Evolutionary conservation across 345 rosid genomes (phyloP).

Genomic region (Camelina neglecta): DNA sequence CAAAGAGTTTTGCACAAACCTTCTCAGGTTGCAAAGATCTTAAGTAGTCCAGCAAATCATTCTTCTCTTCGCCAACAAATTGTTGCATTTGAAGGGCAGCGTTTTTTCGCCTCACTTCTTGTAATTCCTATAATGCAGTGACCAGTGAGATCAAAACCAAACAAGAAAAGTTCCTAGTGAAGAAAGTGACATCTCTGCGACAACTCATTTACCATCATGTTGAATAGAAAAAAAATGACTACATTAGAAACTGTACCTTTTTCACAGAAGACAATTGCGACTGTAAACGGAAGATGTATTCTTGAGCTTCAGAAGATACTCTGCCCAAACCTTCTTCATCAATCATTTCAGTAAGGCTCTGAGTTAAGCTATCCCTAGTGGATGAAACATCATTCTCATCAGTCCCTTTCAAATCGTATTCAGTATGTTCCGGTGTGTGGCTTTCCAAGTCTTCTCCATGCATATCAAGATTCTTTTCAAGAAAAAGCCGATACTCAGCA

Average conservation of each 20-base stretch:
- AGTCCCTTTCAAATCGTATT: slow-evolving; percentile 49
- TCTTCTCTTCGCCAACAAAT: slow-evolving; percentile 98
- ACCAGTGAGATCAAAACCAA: slow-evolving; percentile 27
- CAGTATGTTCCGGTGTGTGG: slow-evolving; percentile 46
- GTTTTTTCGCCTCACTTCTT: slow-evolving; percentile 79
- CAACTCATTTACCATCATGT: background rate
- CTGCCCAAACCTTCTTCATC: slow-evolving; percentile 62
- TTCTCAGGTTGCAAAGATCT: slow-evolving; percentile 95
- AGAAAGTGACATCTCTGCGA: background rate
- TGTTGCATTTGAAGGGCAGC: slow-evolving; percentile 99
- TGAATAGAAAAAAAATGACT: background rate
- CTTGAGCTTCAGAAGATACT: slow-evolving; percentile 72
- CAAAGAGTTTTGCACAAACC: slow-evolving; percentile 47
- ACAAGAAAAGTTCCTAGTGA: background rate
- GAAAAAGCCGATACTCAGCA: slow-evolving; percentile 94
- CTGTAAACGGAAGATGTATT: slow-evolving; percentile 72
- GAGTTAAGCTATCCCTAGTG: slow-evolving; percentile 41
- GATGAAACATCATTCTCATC: slow-evolving; percentile 49
- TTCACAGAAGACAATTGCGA: slow-evolving; percentile 71
- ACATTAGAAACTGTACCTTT: slow-evolving; percentile 56
- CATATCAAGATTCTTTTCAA: slow-evolving; percentile 75
- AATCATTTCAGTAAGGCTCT: slow-evolving; percentile 46
- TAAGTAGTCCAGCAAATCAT: slow-evolving; percentile 91
- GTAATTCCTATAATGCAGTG: slow-evolving; percentile 64
- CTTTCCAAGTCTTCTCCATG: slow-evolving; percentile 54